Conservation (phyloP, 306 rosid genomes). For the Cucurbita pepo region DNA sequence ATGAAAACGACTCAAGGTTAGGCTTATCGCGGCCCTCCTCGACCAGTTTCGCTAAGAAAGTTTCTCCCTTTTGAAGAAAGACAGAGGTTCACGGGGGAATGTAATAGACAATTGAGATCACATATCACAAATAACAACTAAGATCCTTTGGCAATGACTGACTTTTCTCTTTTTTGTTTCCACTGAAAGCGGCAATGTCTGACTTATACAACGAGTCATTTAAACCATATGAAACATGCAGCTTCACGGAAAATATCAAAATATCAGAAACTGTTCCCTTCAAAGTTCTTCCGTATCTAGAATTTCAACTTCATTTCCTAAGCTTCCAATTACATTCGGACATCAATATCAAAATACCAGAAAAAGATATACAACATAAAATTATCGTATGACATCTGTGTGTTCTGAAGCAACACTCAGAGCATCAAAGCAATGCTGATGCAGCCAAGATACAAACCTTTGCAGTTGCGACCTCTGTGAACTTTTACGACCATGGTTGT, state of each 20-base stretch:
- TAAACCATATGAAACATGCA: background rate
- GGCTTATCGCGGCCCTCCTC: background rate
- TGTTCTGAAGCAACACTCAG: background rate
- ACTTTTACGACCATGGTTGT: background rate
- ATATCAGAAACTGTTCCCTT: background rate
- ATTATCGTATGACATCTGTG: background rate
- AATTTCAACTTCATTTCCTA: background rate
- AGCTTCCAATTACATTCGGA: background rate
- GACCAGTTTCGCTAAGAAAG: background rate
- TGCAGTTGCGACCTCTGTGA: background rate
- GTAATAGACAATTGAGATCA: background rate
- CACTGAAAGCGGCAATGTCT: background rate
- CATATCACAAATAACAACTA: background rate
- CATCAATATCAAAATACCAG: background rate
- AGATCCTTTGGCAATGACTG: background rate
- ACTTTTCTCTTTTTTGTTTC: background rate
- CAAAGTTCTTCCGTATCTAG: background rate
- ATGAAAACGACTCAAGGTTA: background rate
- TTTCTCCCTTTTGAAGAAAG: background rate
- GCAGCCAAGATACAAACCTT: background rate
- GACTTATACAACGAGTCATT: background rate
- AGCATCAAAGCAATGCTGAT: background rate
- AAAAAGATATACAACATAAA: background rate
- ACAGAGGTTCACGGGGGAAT: background rate
- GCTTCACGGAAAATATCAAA: background rate